Percentiles rank a stretch among this genome's conserved stretches.
Evolutionary conservation across 2,329 filamentous ascomycete genomes (phyloP).

Genomic region (Madurella mycetomatis): DNA sequence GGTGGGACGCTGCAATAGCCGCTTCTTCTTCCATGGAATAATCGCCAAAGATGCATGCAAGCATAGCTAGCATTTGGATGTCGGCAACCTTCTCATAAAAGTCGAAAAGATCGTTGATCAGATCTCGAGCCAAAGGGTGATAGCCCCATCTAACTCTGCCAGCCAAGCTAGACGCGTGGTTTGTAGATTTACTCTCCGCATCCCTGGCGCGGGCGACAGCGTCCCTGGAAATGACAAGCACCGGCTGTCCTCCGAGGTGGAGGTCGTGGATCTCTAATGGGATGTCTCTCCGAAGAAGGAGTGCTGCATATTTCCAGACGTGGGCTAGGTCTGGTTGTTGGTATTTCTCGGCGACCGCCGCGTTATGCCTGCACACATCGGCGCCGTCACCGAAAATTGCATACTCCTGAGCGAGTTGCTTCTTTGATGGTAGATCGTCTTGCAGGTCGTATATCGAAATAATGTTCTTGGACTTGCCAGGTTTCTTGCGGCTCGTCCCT

Average conservation of each 20-base stretch:
- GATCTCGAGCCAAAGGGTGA: conserved; percentile 58
- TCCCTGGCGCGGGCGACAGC: conserved; percentile 43
- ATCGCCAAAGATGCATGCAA: conserved; percentile 65
- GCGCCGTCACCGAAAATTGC: conserved; percentile 76
- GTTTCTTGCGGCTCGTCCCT: conserved; percentile 46
- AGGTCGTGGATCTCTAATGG: conserved; percentile 61
- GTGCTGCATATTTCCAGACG: conserved; percentile 76
- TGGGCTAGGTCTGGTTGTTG: conserved; percentile 69
- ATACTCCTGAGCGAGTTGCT: conserved; percentile 72
- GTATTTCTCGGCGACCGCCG: conserved; percentile 66
- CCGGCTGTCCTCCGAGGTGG: conserved; percentile 49
- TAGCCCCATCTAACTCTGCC: conserved; percentile 65
- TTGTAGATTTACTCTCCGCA: conserved; percentile 16
- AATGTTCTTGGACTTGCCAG: conserved; percentile 58
- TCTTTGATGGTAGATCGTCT: conserved; percentile 71
- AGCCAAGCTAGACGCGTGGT: conserved; percentile 35
- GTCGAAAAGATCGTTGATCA: conserved; percentile 58
- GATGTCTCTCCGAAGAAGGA: conserved; percentile 73
- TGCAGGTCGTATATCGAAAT: conserved; percentile 69
- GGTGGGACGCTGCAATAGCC: conserved; percentile 53
- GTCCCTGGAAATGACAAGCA: conserved; percentile 65
- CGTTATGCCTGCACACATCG: conserved; percentile 82
- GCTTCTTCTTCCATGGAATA: conserved; percentile 51
- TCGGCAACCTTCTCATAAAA: conserved; percentile 61
- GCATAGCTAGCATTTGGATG: conserved; percentile 67